Evolutionary conservation across 768 basidiomycete genomes (phyloP).

Genomic region (Jaapia argillacea): DNA sequence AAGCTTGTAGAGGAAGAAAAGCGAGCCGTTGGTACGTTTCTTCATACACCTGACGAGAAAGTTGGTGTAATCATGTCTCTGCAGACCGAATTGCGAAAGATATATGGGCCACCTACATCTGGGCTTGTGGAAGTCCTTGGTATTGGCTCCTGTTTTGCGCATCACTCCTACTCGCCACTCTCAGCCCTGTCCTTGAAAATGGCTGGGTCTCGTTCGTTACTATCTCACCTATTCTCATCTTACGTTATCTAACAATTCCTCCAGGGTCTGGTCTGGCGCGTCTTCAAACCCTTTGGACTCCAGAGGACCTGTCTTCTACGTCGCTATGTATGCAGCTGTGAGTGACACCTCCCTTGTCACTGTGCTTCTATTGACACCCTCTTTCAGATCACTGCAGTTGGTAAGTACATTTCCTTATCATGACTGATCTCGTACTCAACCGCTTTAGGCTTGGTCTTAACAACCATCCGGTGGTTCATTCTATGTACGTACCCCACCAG

Average conservation of each 20-base stretch:
- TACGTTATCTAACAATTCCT: not conserved
- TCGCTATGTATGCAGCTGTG: not conserved
- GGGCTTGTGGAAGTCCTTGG: constrained; percentile 24
- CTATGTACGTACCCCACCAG: constrained; percentile 44
- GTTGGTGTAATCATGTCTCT: constrained; percentile 20
- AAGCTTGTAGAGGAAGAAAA: constrained; percentile 71
- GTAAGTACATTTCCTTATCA: constrained; percentile 12
- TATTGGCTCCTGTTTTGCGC: constrained; percentile 30
- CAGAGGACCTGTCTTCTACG: not conserved
- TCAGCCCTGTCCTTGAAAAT: constrained; percentile 36
- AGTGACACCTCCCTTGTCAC: not conserved
- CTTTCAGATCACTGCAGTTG: constrained; percentile 29
- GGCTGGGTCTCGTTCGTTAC: constrained; percentile 28
- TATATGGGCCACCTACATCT: constrained; percentile 37
- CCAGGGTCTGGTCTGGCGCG: not conserved
- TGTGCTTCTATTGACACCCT: too few species aligned
- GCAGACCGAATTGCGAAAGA: constrained; percentile 14
- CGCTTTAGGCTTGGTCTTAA: constrained; percentile 39
- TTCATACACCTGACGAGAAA: not conserved
- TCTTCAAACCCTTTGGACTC: not conserved
- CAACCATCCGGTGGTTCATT: constrained; percentile 57
- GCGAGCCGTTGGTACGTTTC: constrained; percentile 31
- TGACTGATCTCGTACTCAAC: too few species aligned
- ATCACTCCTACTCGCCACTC: constrained; percentile 25
- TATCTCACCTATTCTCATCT: not conserved